Conservation (phyloP, 2,329 filamentous ascomycete species). For the Chalaropsis ovoidea region DNA sequence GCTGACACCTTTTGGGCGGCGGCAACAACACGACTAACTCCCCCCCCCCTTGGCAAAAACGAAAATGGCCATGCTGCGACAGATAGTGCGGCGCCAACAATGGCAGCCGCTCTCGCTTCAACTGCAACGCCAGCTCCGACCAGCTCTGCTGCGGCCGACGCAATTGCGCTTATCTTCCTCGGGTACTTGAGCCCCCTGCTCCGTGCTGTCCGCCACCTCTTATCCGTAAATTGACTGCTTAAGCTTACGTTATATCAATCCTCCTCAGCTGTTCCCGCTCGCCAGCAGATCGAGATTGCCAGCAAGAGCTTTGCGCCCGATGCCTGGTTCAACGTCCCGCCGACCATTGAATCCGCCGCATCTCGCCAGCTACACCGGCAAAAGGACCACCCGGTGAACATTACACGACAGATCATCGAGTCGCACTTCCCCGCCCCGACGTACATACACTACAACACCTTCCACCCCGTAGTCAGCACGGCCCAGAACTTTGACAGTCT, state of each 20-base stretch:
- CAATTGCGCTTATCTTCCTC: slow-evolving; percentile 12
- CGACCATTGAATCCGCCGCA: slow-evolving; percentile 63
- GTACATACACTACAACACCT: slow-evolving; percentile 66
- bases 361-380: slow-evolving; percentile 79
- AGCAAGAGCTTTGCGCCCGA: slow-evolving; percentile 58
- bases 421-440: slow-evolving; percentile 66
- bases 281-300: slow-evolving; percentile 44
- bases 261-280: slow-evolving; percentile 19
- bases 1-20: neutral
- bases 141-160: neutral
- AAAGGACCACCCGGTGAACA: slow-evolving; percentile 76
- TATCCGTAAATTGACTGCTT: neutral
- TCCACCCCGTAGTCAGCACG: slow-evolving; percentile 75
- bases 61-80: slow-evolving; percentile 16
- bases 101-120: slow-evolving; percentile 2
- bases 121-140: neutral
- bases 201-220: neutral
- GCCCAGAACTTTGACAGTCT: slow-evolving; percentile 94
- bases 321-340: slow-evolving; percentile 73
- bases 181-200: slow-evolving; percentile 17
- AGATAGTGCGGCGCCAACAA: slow-evolving; percentile 8
- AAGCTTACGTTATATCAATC: slow-evolving; percentile 20
- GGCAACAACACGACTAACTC: neutral
- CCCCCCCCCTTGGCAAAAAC: neutral
- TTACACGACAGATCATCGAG: slow-evolving; percentile 87